Evolutionary conservation across 768 basidiomycete species (phyloP), one percentile per base, ranked within the genome.

Genomic region (Chlorophyllum brunneum): DNA sequence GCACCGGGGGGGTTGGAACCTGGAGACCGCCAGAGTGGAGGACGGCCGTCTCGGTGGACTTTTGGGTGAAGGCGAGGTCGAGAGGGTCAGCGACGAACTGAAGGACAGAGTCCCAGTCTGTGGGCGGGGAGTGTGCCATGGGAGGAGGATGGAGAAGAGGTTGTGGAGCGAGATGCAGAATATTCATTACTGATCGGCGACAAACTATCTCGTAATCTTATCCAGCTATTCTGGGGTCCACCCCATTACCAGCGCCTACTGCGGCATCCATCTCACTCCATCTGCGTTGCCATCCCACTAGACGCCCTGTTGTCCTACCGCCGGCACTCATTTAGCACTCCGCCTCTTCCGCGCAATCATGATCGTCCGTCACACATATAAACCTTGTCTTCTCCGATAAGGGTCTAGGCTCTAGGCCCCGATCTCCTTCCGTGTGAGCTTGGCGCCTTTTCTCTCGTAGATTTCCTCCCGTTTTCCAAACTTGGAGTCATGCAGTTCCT

Each of bases 401-500:
- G 41, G 26, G 37, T 39, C 54, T 39, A 55, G 52, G 46, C 49
- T 48, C 56, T 54, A 54, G 50, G 41, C 48, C 51, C 45, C 61
- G 55, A 47, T 39, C 54, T 53, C 59, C 53, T 41, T 42, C 34
- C 53, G 38, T 34, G 44, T 49, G 33, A 62, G 49, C 59, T 63
- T 63, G 54, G 62, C 60, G 61, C 68, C 59, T 56, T 94, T 94
- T 44, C 83, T 74, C 64, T 73, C 79, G 63, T 94, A 82, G 33
- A 91, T 86, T 68, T 87, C 84, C 68, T 95, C 92, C 48, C 93
- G 78, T 65, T 86, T 81, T 18, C 94, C 95, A 70, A 97, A 97
- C 55, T 86, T 80, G 15, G 91, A 86, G 58, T 92, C 90, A 57
- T 94, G 86, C 54, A 98, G 70, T 67, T 92, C 86, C 85, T 89